Base-by-base conservation (phyloP, 1,139 yeast genomes). In the Candida frijolesensis region DNA sequence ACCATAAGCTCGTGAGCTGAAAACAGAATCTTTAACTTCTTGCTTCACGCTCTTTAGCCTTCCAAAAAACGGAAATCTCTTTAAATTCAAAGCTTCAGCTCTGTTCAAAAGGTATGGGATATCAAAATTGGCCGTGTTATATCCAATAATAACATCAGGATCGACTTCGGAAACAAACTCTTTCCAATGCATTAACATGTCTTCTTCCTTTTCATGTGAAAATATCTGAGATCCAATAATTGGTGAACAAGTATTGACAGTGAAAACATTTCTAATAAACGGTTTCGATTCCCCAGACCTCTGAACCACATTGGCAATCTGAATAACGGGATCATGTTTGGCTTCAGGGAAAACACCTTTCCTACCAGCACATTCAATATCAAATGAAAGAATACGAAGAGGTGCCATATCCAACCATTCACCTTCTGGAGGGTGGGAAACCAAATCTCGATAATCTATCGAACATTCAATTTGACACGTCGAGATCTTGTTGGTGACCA, bases 291-390 rank as follows among this genome's bases (percentile, higher is more conserved):
- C 92, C 47, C 98, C 99, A 52, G 87, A 87, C 50, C 80, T 76
- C 63, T 88, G 87, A 2, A 94, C 96, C 22, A 92, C 97, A 62
- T 91, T 94, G 4, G 99, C 99, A 57, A 95, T 94, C 68, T 95
- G 99, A 63, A 95, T 95, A 8, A 95, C 97, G 0, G 97, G 88
- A 69, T 95, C 99, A 46, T 84, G 80, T 54, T 89, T 87, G 1
- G 99, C 88, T 65, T 95, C 99, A 0, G 99, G 99, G 67, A 95
- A 95, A 16, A 94, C 80, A 48, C 99, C 99, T 57, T 90, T 89
- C 68, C 99, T 83, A 46, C 99, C 99, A 6, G 99, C 96, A 79
- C 99, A 95, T 70, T 95, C 99, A 55, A 95, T 94, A 75, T 95
- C 99, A 66, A 94, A 94, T 10, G 98, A 91, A 56, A 95, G 74